Conservation (phyloP, 495 filamentous ascomycete genomes). For the Tuber calosporum region DNA sequence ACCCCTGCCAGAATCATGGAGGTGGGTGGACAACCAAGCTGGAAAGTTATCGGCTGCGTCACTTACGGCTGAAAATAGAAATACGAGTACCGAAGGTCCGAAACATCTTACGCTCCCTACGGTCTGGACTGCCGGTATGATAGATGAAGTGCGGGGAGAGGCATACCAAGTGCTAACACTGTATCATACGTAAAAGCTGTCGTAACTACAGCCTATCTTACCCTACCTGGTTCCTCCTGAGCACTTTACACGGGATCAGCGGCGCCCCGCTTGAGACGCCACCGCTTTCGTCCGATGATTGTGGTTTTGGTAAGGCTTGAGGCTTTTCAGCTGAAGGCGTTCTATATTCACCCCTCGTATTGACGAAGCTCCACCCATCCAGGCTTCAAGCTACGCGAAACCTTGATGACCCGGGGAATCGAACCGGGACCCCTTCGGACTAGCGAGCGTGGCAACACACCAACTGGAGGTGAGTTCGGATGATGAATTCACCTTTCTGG, state of each 20-base stretch:
- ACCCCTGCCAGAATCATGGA: background rate
- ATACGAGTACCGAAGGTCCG: background rate
- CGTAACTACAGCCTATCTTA: background rate
- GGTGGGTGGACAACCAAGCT: background rate
- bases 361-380: no score
- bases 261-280: background rate
- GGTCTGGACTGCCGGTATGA: background rate
- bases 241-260: background rate
- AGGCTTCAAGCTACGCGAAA: no score
- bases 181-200: background rate
- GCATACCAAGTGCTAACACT: background rate
- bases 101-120: background rate
- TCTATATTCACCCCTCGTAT: no score
- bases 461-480: background rate
- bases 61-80: background rate
- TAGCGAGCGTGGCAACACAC: no score
- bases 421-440: no score
- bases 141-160: background rate
- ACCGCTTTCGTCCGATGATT: background rate
- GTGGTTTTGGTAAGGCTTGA: background rate
- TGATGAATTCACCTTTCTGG: background rate
- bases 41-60: background rate
- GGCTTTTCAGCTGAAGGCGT: background rate
- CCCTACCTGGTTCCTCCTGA: background rate
- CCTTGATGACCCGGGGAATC: no score